Percentiles rank a stretch among this genome's conserved stretches.
Evolutionary conservation across 2,329 filamentous ascomycete species (phyloP).

Genomic region (Fusarium guadeloupense): DNA sequence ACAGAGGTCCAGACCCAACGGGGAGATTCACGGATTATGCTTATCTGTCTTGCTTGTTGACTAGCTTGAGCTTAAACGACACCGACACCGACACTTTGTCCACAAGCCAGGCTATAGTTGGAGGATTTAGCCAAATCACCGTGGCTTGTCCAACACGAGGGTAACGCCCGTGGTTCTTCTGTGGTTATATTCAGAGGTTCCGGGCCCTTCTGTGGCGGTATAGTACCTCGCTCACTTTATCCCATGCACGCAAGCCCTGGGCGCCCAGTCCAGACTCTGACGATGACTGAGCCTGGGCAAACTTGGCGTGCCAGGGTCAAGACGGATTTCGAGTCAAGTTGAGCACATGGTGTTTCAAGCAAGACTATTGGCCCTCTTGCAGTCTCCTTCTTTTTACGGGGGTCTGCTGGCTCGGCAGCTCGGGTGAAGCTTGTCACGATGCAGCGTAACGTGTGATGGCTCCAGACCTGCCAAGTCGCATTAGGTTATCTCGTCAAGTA

Average conservation of each 20-base stretch:
- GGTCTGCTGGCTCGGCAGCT: conserved; percentile 5
- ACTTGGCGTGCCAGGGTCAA: conserved; percentile 33
- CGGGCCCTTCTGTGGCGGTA: not conserved
- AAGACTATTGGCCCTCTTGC: conserved; percentile 34
- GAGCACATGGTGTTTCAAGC: conserved; percentile 33
- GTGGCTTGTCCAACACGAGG: conserved; percentile 6
- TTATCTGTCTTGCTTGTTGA: conserved; percentile 15
- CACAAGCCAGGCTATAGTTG: too few species aligned
- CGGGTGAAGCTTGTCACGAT: conserved; percentile 27
- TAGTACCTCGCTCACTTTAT: conserved; percentile 9
- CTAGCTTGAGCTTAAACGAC: conserved; percentile 26
- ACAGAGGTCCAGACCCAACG: conserved; percentile 28
- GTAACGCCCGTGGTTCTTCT: conserved; percentile 5
- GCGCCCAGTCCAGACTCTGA: conserved; percentile 35
- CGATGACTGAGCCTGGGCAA: conserved; percentile 23
- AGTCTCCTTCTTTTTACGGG: conserved; percentile 8
- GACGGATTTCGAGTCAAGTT: conserved; percentile 36
- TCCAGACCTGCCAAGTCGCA: conserved; percentile 13
- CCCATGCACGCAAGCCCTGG: not conserved
- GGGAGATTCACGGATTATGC: conserved; percentile 17
- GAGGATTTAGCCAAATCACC: not conserved
- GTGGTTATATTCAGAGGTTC: not conserved
- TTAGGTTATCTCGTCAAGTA: conserved; percentile 1
- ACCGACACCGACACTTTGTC: conserved; percentile 5
- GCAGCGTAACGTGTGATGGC: conserved; percentile 22